These are phyloP conservation scores for Plantago coronopus DNA, from an alignment of 305 asterid species.

Conservation along the genomic window DNA sequence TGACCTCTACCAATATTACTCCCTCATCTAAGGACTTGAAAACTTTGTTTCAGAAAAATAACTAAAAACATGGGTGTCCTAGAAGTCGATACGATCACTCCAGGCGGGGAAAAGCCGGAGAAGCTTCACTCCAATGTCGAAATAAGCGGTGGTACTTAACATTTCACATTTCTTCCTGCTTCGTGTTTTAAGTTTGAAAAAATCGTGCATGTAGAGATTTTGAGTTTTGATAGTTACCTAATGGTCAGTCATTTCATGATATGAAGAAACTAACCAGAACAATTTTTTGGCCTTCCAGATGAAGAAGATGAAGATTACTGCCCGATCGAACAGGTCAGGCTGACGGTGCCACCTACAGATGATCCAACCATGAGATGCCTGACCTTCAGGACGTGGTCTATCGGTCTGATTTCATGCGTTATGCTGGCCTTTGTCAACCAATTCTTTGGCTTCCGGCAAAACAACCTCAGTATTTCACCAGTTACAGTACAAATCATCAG, in stretches of 20 bases:
- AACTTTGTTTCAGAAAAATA: not conserved
- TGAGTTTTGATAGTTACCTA: not conserved
- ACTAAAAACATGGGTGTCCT: constrained; percentile 22
- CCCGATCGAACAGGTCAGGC: constrained; percentile 67
- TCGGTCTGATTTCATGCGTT: constrained; percentile 46
- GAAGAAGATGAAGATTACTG: constrained; percentile 41
- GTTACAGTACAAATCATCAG: constrained; percentile 53
- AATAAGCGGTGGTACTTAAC: constrained; percentile 19
- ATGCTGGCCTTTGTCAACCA: constrained; percentile 47
- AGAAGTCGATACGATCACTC: constrained; percentile 2
- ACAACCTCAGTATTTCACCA: constrained; percentile 23
- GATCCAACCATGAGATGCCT: constrained; percentile 44
- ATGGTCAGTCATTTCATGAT: not conserved
- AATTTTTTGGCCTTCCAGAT: constrained; percentile 3
- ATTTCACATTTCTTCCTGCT: not conserved
- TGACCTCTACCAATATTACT: too few species aligned
- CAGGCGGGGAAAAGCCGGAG: constrained; percentile 13
- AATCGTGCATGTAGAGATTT: not conserved
- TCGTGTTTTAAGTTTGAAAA: not conserved
- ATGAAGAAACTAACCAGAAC: not conserved
- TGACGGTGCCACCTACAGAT: constrained; percentile 55
- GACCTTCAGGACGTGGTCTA: constrained; percentile 62
- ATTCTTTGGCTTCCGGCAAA: constrained; percentile 54
- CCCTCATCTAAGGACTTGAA: too few species aligned
- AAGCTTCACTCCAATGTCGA: constrained; percentile 25